A percentile compares a stretch with the other conserved stretches of the same genome.
Evolutionary conservation across 2,329 filamentous ascomycete genomes (phyloP).

Genomic region (Fusarium pseudocircinatum): DNA sequence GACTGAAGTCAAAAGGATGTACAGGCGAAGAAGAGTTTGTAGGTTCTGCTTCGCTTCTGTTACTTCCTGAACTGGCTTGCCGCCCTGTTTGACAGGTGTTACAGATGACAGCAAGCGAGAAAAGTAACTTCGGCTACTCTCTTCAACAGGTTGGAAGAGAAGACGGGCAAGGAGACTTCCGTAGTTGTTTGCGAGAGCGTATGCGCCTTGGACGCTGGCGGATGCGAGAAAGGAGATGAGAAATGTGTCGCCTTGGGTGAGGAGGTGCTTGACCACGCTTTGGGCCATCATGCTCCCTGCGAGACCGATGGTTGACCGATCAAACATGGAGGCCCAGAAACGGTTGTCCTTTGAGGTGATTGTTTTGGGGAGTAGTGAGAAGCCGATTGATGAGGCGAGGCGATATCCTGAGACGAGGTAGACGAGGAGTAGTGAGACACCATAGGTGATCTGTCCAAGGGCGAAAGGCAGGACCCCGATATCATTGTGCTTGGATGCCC

Average conservation of each 20-base stretch:
- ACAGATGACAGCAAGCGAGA: conserved; percentile 73
- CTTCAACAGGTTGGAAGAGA: conserved; percentile 94
- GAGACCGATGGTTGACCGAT: conserved; percentile 74
- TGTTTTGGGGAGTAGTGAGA: conserved; percentile 71
- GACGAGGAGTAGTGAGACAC: conserved; percentile 71
- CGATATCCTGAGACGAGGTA: conserved; percentile 72
- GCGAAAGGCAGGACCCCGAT: conserved; percentile 89
- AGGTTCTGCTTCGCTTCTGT: conserved; percentile 63
- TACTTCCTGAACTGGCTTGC: conserved; percentile 44
- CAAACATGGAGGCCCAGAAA: conserved; percentile 72
- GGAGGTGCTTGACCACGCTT: conserved; percentile 87
- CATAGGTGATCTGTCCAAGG: conserved; percentile 83
- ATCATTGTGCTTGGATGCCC: conserved; percentile 63
- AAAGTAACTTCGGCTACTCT: conserved; percentile 90
- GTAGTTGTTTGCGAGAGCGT: conserved; percentile 94
- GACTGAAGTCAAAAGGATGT: conserved; percentile 76
- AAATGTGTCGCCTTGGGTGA: conserved; percentile 94
- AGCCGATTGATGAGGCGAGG: conserved; percentile 66
- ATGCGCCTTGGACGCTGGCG: conserved; percentile 85
- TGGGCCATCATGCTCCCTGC: conserved; percentile 87
- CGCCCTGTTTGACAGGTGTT: conserved; percentile 19
- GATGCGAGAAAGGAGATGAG: conserved; percentile 82
- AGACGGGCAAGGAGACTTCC: conserved; percentile 88
- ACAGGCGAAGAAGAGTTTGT: conserved; percentile 73
- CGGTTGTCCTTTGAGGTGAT: conserved; percentile 43